phyloP scores from a whole-genome alignment of 2,329 filamentous ascomycete species.

The Phyllosticta citribraziliensis region DNA sequence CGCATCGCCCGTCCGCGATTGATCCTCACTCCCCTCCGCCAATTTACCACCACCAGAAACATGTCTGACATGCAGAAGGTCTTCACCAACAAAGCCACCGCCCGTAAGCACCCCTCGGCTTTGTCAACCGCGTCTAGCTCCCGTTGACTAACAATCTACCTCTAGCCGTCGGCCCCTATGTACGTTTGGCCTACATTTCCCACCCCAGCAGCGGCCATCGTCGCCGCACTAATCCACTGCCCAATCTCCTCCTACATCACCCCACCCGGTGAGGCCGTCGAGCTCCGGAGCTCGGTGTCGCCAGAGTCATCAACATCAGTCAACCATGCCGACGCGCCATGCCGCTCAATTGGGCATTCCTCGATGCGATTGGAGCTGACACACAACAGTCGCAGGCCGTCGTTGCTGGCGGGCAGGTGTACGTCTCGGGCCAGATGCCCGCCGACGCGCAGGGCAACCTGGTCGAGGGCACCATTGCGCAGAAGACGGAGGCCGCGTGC shows the following conservation, averaged over 20 bases:
- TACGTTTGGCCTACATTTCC: slow-evolving; percentile 20
- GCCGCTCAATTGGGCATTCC: neutral
- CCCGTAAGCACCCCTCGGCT: slow-evolving; percentile 25
- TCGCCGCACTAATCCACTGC: neutral
- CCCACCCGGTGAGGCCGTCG: neutral
- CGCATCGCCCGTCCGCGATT: slow-evolving; percentile 1
- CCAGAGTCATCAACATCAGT: neutral
- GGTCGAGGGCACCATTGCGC: slow-evolving; percentile 53
- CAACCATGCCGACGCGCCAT: neutral
- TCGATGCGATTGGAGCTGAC: slow-evolving; percentile 3
- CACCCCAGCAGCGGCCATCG: neutral
- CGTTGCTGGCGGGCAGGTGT: slow-evolving; percentile 57
- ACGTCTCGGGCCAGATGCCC: slow-evolving; percentile 69
- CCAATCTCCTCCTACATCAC: neutral
- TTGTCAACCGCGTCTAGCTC: neutral
- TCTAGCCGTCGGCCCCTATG: slow-evolving; percentile 34
- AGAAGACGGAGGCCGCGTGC: slow-evolving; percentile 62
- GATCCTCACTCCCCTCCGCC: neutral
- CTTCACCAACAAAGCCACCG: slow-evolving; percentile 31
- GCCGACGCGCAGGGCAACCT: slow-evolving; percentile 52
- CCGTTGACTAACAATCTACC: slow-evolving; percentile 11
- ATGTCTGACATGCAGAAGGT: slow-evolving; percentile 38
- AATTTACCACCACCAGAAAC: slow-evolving; percentile 9
- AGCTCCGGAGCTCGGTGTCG: neutral
- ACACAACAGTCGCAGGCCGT: slow-evolving; percentile 46